Conservation (phyloP, 768 basidiomycete species). For the Panellus pusillus region DNA sequence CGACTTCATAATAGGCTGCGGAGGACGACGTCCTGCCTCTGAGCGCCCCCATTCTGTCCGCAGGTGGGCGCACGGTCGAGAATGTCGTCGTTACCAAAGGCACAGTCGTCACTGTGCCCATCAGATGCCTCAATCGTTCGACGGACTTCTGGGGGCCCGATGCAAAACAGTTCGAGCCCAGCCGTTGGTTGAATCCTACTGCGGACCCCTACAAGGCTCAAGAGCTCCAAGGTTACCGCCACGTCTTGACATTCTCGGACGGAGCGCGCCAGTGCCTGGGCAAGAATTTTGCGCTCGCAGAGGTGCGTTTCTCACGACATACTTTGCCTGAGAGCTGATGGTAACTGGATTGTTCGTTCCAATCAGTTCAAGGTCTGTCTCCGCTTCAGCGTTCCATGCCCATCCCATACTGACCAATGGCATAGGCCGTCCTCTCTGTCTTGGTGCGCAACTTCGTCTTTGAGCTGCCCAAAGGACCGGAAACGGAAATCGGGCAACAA, state of each 20-base stretch:
- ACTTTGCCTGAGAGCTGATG: no score
- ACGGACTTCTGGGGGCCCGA: conserved; percentile 44
- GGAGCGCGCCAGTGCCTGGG: conserved; percentile 48
- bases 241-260: conserved; percentile 45
- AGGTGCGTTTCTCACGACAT: conserved; percentile 27
- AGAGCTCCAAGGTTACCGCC: conserved; percentile 37
- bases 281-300: conserved; percentile 40
- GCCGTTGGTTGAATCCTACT: conserved; percentile 40
- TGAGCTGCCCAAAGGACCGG: conserved; percentile 28
- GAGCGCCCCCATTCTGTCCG: conserved; percentile 28
- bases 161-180: conserved; percentile 43
- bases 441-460: conserved; percentile 31
- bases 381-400: not conserved
- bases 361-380: conserved; percentile 10
- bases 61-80: conserved; percentile 29
- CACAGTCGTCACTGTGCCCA: conserved; percentile 37
- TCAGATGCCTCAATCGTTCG: conserved; percentile 41
- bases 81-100: conserved; percentile 40
- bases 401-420: no score
- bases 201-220: conserved; percentile 26
- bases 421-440: conserved; percentile 27
- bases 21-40: conserved; percentile 41
- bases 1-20: conserved; percentile 27
- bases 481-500: conserved; percentile 26
- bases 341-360: no score